phyloP scores from a whole-genome alignment of 2,329 filamentous ascomycete genomes.

The Fusarium ramigenum region DNA sequence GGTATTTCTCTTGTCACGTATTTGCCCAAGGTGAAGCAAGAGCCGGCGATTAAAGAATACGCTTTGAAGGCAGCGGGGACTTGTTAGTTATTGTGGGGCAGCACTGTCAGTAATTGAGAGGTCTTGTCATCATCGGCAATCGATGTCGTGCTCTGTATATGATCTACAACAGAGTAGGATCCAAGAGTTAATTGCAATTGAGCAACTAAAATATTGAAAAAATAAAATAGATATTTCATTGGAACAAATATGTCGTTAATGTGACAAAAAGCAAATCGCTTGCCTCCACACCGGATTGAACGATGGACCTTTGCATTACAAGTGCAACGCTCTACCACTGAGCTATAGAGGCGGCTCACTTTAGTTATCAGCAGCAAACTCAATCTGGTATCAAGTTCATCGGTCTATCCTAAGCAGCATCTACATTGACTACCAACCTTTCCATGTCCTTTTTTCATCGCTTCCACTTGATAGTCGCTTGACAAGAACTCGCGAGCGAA shows the following conservation, averaged over 20 bases:
- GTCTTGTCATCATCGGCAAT: not conserved
- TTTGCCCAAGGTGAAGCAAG: not conserved
- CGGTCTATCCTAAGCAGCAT: rapidly evolving
- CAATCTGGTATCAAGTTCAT: rapidly evolving
- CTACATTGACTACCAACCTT: rapidly evolving
- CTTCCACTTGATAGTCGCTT: too few relatives aligned
- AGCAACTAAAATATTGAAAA: rapidly evolving
- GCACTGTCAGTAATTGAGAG: not conserved
- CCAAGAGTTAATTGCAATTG: rapidly evolving
- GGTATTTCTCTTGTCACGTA: not conserved
- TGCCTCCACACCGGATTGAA: conserved; percentile 29
- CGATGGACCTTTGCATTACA: conserved; percentile 30
- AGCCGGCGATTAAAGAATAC: not conserved
- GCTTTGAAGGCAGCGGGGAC: not conserved
- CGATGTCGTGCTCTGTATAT: not conserved
- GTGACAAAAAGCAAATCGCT: not conserved
- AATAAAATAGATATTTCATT: rapidly evolving
- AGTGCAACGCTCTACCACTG: conserved; percentile 29
- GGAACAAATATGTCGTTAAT: rapidly evolving
- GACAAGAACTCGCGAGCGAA: too few relatives aligned
- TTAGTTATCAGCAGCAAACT: rapidly evolving
- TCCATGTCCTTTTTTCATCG: not conserved
- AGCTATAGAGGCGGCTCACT: conserved; percentile 13
- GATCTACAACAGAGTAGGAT: rapidly evolving
- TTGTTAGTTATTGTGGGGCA: not conserved